Evolutionary conservation across 176 grass and related monocot genomes (phyloP), one percentile per base, ranked within the genome.

Genomic region (Cenchrus americanus): DNA sequence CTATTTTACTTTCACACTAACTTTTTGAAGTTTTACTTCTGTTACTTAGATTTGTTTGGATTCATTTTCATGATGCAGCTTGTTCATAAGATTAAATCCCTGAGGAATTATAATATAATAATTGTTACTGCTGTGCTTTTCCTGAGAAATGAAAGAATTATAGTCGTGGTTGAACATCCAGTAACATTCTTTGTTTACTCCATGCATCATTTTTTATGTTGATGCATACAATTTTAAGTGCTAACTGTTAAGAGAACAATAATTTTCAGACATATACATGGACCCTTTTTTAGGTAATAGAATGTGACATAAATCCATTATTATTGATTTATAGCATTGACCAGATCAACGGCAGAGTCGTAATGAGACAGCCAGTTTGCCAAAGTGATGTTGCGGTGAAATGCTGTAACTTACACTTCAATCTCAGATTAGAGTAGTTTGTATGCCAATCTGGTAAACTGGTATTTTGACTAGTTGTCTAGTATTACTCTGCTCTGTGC

Each of bases 11-110:
- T 63, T 14, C 59, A 60, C 24, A n/a, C 63, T 70, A 69, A 68
- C 41, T 44, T 52, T 8, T 24, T 3, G 12, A 75, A 62, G 44
- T 85, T 81, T 37, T 47, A 12, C 54, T 76, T 44, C 8, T 80
- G 12, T 30, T 80, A 44, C 8, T 68, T 68, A 23, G 17, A 69
- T 46, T 76, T 77, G 2, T 82, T 23, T 63, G 53, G 46, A 81
- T 70, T 62, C 10, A 47, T 52, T 73, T 82, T 46, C 17, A 24
- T 69, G n/a, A 27, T 79, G 43, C 41, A 4, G 15, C 66, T 42
- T 75, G 12, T 37, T 51, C 46, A 46, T 23, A 14, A 80, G 61
- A 60, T 17, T 44, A 69, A 32, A 60, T 83, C 41, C 51, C 66
- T 66, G 14, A 80, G 75, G 63, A 50, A 62, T 40, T 19, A 12